phyloP scores from a whole-genome alignment of 1,139 yeast species.

The Yamadazyma pseudoaaseri region DNA sequence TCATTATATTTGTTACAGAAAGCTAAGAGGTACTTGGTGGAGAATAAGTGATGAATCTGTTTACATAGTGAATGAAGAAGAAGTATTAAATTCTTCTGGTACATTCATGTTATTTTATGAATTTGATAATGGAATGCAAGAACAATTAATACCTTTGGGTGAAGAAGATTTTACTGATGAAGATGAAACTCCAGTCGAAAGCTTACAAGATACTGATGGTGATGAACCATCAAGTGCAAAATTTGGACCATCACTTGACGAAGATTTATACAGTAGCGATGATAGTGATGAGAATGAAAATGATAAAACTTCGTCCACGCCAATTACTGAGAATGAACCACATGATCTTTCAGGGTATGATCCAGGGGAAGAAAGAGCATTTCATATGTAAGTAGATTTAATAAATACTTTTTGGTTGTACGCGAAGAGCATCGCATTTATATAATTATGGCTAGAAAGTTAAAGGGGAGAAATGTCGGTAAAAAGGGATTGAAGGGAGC shows the following conservation, averaged over 20 bases:
- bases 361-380: constrained; percentile 24
- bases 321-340: constrained; percentile 6
- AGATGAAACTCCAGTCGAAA: constrained; percentile 12
- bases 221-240: neutral
- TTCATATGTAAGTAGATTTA: constrained; percentile 14
- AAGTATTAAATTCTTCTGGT: constrained; percentile 79
- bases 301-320: too few species aligned
- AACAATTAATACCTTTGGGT: constrained; percentile 31
- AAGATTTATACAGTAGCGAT: constrained; percentile 3
- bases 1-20: constrained; percentile 86
- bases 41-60: constrained; percentile 89
- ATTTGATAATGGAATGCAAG: constrained; percentile 39
- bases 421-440: constrained; percentile 7
- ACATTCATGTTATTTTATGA: constrained; percentile 93
- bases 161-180: constrained; percentile 33
- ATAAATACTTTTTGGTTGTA: neutral
- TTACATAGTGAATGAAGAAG: constrained; percentile 72
- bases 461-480: constrained; percentile 26
- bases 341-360: constrained; percentile 6
- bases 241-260: constrained; percentile 2
- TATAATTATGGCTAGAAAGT: constrained; percentile 27
- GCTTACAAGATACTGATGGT: neutral
- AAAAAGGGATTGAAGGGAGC: constrained; percentile 50
- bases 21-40: constrained; percentile 88
- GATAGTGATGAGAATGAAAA: constrained; percentile 16